These are phyloP conservation scores for Isabelozyma gotoi DNA, from an alignment of 805 yeast species.

Conservation along the genomic window DNA sequence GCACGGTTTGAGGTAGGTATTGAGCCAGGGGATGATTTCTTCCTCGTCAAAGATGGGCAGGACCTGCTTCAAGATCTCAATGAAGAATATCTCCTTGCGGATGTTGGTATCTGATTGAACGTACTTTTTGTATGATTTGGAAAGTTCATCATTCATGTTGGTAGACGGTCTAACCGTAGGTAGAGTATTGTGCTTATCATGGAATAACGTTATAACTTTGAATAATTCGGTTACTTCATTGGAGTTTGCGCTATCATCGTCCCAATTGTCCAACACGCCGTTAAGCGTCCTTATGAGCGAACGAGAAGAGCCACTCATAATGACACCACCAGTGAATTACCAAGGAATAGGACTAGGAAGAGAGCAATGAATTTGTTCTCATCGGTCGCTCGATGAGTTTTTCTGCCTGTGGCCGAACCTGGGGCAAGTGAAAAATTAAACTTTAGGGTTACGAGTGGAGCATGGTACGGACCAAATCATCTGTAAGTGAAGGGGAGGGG, in stretches of 20 bases:
- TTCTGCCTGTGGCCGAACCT: no score
- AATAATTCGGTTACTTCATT: slow-evolving; percentile 11
- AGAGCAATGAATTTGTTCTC: no score
- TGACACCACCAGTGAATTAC: not conserved
- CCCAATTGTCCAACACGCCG: slow-evolving; percentile 22
- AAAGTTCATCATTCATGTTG: slow-evolving; percentile 35
- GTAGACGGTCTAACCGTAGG: slow-evolving; percentile 25
- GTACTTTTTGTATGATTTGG: slow-evolving; percentile 28
- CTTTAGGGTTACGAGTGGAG: no score
- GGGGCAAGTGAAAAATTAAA: no score
- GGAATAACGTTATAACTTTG: slow-evolving; percentile 13
- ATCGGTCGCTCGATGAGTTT: no score
- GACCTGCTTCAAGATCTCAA: slow-evolving; percentile 35
- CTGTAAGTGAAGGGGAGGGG: no score
- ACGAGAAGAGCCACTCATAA: slow-evolving; percentile 25
- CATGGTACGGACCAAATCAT: no score
- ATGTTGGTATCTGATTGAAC: slow-evolving; percentile 27
- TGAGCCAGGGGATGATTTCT: slow-evolving; percentile 48
- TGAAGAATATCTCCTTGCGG: slow-evolving; percentile 34
- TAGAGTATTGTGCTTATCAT: slow-evolving; percentile 33
- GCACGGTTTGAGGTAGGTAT: slow-evolving; percentile 47
- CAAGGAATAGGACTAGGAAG: slow-evolving; percentile 1
- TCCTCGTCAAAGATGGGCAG: slow-evolving; percentile 29
- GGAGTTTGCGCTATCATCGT: slow-evolving; percentile 5
- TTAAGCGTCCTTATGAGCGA: slow-evolving; percentile 25